These are phyloP conservation scores for Candida ipomoeae DNA, from an alignment of 805 yeast species.

Conservation along the genomic window DNA sequence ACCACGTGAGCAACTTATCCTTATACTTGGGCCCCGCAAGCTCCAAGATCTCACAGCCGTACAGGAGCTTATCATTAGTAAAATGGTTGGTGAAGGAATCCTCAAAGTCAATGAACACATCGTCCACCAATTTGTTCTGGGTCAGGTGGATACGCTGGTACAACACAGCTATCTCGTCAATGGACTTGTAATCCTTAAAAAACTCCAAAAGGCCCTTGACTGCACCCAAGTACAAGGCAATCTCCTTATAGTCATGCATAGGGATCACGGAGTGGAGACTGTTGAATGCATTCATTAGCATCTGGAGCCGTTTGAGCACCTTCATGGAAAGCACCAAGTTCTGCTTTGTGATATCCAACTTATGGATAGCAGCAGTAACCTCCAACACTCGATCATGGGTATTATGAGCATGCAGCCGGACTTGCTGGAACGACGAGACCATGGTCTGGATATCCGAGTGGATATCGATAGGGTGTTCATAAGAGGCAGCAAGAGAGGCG, in stretches of 20 bases:
- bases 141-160: constrained; percentile 55
- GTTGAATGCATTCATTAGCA: constrained; percentile 73
- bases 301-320: constrained; percentile 78
- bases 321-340: constrained; percentile 85
- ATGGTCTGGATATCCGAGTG: constrained; percentile 36
- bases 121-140: constrained; percentile 60
- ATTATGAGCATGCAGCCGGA: constrained; percentile 44
- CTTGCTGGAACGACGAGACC: constrained; percentile 42
- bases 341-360: constrained; percentile 75
- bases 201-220: constrained; percentile 67
- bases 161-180: constrained; percentile 70
- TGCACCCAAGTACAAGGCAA: constrained; percentile 60
- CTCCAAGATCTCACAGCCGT: constrained; percentile 74
- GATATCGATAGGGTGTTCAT: constrained; percentile 24
- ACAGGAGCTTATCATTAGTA: constrained; percentile 35
- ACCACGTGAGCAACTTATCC: constrained; percentile 67
- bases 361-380: constrained; percentile 75
- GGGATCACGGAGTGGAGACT: constrained; percentile 48
- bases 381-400: constrained; percentile 61
- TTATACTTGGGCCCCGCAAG: constrained; percentile 52
- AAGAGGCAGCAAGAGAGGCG: constrained; percentile 29
- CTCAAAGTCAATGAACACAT: constrained; percentile 71
- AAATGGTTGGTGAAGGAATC: constrained; percentile 31
- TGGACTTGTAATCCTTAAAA: constrained; percentile 77
- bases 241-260: constrained; percentile 49